Conservation (phyloP, 305 asterid genomes). For the Rubia peregrina region DNA sequence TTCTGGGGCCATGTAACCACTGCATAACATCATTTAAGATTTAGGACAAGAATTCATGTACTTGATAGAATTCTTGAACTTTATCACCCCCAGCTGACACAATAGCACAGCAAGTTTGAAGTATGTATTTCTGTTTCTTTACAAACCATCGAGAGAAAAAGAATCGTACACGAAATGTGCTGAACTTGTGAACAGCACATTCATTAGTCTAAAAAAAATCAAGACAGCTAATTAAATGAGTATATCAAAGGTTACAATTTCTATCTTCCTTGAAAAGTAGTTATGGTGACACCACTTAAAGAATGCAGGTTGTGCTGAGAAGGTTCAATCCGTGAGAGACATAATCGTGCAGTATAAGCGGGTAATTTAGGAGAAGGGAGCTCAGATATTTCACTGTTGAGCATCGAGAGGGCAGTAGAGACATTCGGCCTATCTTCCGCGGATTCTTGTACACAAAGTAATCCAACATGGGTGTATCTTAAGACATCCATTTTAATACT, state of each 20-base stretch:
- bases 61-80: too few species aligned
- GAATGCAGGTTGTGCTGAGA: conserved; percentile 4
- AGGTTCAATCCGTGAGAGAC: background rate
- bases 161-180: background rate
- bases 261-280: conserved; percentile 13
- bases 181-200: background rate
- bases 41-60: conserved; percentile 4
- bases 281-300: background rate
- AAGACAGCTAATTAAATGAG: background rate
- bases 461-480: conserved; percentile 38
- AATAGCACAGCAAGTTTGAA: background rate
- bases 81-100: background rate
- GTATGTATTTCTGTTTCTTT: background rate
- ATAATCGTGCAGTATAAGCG: conserved; percentile 14
- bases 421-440: conserved; percentile 31
- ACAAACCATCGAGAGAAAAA: background rate
- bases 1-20: too few species aligned
- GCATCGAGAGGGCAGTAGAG: conserved; percentile 7
- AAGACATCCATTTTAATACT: conserved; percentile 9
- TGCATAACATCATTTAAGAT: background rate
- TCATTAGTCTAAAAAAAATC: background rate
- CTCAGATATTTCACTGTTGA: conserved; percentile 13
- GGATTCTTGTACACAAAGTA: conserved; percentile 49
- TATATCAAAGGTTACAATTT: background rate
- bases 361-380: conserved; percentile 14